Base-by-base conservation (phyloP, 768 basidiomycete species). In the Psilocybe sp. region DNA sequence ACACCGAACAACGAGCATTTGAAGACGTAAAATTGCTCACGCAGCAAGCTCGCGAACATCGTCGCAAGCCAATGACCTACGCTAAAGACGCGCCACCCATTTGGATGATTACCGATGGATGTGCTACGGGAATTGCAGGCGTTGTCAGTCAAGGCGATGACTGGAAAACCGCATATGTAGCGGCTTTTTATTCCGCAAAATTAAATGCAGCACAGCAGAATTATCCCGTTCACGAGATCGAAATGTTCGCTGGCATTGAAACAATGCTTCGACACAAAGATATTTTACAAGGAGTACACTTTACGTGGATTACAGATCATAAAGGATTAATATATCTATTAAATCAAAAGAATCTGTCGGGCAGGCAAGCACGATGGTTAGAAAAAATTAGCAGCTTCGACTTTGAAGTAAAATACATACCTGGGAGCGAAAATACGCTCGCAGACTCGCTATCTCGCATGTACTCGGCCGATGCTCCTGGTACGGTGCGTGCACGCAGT, bases 181-280 rank as follows among this genome's bases (percentile, higher is more conserved):
- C 60, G 0, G 64, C 64, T 4, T 72, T 70, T 44, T 70, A 61
- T 44, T 72, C 69, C 0, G 68, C 64, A 0, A 73, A 71, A 40
- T 51, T 73, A 4, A 67, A 59, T 18, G 31, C 60, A 0, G 63
- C 70, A 0, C 69, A 73, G 39, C 68, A 68, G n/a, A 72, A 72
- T 37, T 73, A 74, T 20, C 55, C 68, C 8, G 64, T 67, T 0
- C 71, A 72, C 15, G 68, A 73, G 48, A 65, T 66, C 8, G 69
- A 74, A 35, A 54, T 73, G 52, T 42, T 74, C 0, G 69, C 68
- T n/a, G 0, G 65, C 66, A 0, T 73, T 0, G 68, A 72, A 18
- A 61, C 66, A 0, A 63, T 74, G 64, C 51, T 66, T 8, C 33
- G 58, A 0, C 60, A 65, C 23, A 35, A 54, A 0, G 61, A 67